These are phyloP conservation scores for Grifola frondosa DNA, from an alignment of 1,284 basidiomycete species.

Conservation along the genomic window DNA sequence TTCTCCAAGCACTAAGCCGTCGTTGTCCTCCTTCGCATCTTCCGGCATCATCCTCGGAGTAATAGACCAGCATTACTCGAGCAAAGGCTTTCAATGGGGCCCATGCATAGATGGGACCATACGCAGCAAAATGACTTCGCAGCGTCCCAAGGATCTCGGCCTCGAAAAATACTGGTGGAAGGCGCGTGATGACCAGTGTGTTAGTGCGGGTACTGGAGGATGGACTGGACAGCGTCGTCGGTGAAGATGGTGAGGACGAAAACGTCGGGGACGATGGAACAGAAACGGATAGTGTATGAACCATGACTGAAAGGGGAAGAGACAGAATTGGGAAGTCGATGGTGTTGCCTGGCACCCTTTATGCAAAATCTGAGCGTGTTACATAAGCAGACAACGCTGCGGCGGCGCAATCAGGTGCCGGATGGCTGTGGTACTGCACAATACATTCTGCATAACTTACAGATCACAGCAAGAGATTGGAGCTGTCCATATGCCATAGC, in stretches of 20 bases:
- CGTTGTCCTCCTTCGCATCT: slow-evolving; percentile 58
- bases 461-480: too few relatives aligned
- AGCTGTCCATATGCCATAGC: too few relatives aligned
- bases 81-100: slow-evolving; percentile 81
- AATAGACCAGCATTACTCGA: slow-evolving; percentile 80
- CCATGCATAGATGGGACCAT: slow-evolving; percentile 83
- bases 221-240: slow-evolving; percentile 22
- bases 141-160: slow-evolving; percentile 68
- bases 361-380: slow-evolving; percentile 14
- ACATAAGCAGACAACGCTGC: slow-evolving; percentile 11
- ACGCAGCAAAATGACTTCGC: slow-evolving; percentile 65
- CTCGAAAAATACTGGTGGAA: slow-evolving; percentile 55
- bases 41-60: slow-evolving; percentile 64
- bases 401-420: background rate
- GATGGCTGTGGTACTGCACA: too few relatives aligned
- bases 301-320: slow-evolving; percentile 8
- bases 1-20: slow-evolving; percentile 58
- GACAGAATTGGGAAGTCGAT: background rate
- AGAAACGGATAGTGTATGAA: slow-evolving; percentile 16
- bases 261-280: slow-evolving; percentile 20
- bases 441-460: too few relatives aligned
- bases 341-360: slow-evolving; percentile 2
- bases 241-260: slow-evolving; percentile 18
- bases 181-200: slow-evolving; percentile 35
- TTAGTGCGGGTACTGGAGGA: slow-evolving; percentile 32